Percentiles rank a stretch among this genome's conserved stretches.
phyloP scores from a whole-genome alignment of 768 basidiomycete species.

The Phylloporus sp. region DNA sequence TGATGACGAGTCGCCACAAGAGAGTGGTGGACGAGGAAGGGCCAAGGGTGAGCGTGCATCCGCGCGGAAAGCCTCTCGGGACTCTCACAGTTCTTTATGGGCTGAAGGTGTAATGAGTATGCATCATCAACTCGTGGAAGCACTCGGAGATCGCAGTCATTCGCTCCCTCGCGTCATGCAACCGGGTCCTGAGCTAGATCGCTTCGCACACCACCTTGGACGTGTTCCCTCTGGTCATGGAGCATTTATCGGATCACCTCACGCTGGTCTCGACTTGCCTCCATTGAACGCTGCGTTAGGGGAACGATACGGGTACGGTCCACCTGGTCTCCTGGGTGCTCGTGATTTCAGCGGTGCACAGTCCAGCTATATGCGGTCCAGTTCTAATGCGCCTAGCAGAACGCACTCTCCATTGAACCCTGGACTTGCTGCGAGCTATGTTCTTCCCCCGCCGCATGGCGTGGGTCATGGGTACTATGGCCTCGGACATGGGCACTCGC shows the following conservation, averaged over 20 bases:
- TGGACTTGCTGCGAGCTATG: slow-evolving; percentile 39
- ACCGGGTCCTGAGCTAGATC: slow-evolving; percentile 29
- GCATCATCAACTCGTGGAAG: slow-evolving; percentile 34
- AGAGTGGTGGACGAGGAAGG: slow-evolving; percentile 29
- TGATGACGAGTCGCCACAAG: slow-evolving; percentile 31
- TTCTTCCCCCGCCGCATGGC: slow-evolving; percentile 38
- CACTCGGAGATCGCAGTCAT: slow-evolving; percentile 32
- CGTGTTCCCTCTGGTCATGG: slow-evolving; percentile 34
- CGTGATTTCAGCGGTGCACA: slow-evolving; percentile 38
- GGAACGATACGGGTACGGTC: slow-evolving; percentile 37
- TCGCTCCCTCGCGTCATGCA: slow-evolving; percentile 32
- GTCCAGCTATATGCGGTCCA: slow-evolving; percentile 59
- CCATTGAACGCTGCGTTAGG: slow-evolving; percentile 46
- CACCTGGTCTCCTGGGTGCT: slow-evolving; percentile 28
- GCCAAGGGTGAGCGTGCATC: slow-evolving; percentile 39
- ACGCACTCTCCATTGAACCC: slow-evolving; percentile 69
- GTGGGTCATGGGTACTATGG: slow-evolving; percentile 35
- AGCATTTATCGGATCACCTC: slow-evolving; percentile 32
- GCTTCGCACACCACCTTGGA: slow-evolving; percentile 33
- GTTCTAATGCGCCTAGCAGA: slow-evolving; percentile 64
- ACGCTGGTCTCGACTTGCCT: slow-evolving; percentile 60
- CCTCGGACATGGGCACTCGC: slow-evolving; percentile 37
- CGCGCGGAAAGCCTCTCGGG: slow-evolving; percentile 32
- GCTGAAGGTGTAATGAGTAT: slow-evolving; percentile 34
- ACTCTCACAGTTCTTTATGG: slow-evolving; percentile 33